These are phyloP conservation scores for Lasiodiplodia hormozganensis DNA, from an alignment of 2,329 filamentous ascomycete species.

Conservation along the genomic window DNA sequence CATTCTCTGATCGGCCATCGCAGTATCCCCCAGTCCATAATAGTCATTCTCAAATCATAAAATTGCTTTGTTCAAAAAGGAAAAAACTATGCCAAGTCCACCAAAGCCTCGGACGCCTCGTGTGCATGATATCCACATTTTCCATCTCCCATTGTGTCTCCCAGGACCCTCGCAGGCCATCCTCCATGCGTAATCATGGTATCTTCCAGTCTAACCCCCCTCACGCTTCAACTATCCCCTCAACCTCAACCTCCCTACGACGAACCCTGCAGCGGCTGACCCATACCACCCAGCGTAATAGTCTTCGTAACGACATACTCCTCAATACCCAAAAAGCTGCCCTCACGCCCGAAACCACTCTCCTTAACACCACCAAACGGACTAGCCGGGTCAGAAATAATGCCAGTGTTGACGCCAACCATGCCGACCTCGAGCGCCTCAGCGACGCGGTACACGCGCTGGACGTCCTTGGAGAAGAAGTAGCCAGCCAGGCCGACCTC, in stretches of 20 bases:
- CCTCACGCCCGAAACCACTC: conserved; percentile 56
- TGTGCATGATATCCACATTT: too few species aligned
- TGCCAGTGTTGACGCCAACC: conserved; percentile 69
- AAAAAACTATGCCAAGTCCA: too few species aligned
- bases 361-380: conserved; percentile 59
- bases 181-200: too few species aligned
- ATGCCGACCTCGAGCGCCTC: conserved; percentile 82
- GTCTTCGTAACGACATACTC: conserved; percentile 58
- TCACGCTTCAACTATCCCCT: too few species aligned
- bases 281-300: conserved; percentile 66
- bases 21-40: too few species aligned
- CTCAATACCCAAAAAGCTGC: conserved; percentile 57
- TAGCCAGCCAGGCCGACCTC: conserved; percentile 93
- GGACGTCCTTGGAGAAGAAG: conserved; percentile 77
- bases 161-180: too few species aligned
- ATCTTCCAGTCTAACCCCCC: too few species aligned
- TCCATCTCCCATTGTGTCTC: too few species aligned
- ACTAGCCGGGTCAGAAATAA: conserved; percentile 56
- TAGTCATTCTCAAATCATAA: too few species aligned
- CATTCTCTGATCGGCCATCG: too few species aligned
- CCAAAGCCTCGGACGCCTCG: too few species aligned
- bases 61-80: too few species aligned
- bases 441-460: conserved; percentile 65
- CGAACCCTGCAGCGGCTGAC: conserved; percentile 60
- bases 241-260: background rate